Evolutionary conservation across 2,329 filamentous ascomycete genomes (phyloP).

Genomic region (Penicillium expansum): DNA sequence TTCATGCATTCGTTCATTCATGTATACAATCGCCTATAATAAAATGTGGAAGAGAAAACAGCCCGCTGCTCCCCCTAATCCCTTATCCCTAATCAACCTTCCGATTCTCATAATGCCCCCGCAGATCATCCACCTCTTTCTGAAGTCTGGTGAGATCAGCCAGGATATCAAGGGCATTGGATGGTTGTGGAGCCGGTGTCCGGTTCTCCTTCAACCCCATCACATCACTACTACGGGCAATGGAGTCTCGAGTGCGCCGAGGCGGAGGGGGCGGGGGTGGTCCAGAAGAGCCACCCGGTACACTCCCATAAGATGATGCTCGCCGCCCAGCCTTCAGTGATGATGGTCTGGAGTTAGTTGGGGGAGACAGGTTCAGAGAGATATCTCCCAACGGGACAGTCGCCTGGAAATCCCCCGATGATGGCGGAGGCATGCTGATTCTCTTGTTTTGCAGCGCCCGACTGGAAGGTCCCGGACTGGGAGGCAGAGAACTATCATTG

Average conservation of each 20-base stretch:
- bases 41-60: conserved; percentile 8
- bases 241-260: conserved; percentile 45
- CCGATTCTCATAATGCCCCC: conserved; percentile 40
- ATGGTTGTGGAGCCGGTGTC: conserved; percentile 36
- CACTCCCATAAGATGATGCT: conserved; percentile 23
- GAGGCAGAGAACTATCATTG: conserved; percentile 28
- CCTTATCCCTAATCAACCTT: conserved; percentile 25
- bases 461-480: conserved; percentile 30
- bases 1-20: conserved; percentile 17
- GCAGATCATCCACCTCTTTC: conserved; percentile 66
- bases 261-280: conserved; percentile 50
- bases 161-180: conserved; percentile 59
- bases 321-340: conserved; percentile 32
- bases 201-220: conserved; percentile 21
- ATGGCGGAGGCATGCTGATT: conserved; percentile 23
- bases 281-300: conserved; percentile 23
- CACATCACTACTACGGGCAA: conserved; percentile 37
- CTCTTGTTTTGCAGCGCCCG: conserved; percentile 18
- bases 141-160: conserved; percentile 70
- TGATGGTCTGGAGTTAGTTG: conserved; percentile 13
- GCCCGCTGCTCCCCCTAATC: conserved; percentile 19
- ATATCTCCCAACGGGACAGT: conserved; percentile 2
- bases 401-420: conserved; percentile 12
- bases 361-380: conserved; percentile 18
- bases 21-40: conserved; percentile 12